Base-by-base conservation (phyloP, 352 stramenopile species). In the Globisporangium acanthophoron region DNA sequence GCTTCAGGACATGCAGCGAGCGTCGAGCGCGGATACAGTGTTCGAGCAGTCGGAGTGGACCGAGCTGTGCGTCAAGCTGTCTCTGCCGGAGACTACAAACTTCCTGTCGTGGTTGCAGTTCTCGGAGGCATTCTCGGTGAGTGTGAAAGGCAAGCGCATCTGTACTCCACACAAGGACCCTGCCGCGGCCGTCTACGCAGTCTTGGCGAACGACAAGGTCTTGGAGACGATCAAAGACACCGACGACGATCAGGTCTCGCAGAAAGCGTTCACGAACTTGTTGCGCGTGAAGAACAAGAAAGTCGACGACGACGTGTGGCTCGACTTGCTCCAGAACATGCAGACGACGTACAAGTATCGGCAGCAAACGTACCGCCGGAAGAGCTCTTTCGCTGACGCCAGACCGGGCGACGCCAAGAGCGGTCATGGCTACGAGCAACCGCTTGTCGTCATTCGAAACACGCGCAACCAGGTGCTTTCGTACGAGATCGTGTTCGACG, bases 391-490 rank as follows among this genome's bases (percentile, higher is more conserved):
- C 7, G 21, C 50, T 12, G 54, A 64, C 1, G 33, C 11, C 8
- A 47, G 61, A 15, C 29, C 5, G 15, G 54, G 58, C 3, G 39
- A 56, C 0, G 58, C 64, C 5, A 18, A 24, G n/a, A 39, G 61
- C 20, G 53, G 58, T 12, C 65, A 69, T 33, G 61, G 56, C 2
- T 50, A 63, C n/a, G 65, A 73, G 27, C 48, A 70, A 29, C 74
- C 73, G 16, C 60, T 76, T 9, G 69, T 84, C 2, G 66, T 82
- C n/a, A 69, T 87, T 0, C 70, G 75, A 5, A 83, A 87, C 56
- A 82, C 74, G 21, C 52, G 64, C n/a, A 84, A 87, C 54, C 75
- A 87, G 69, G 70, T 84, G n/a, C 47, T 87, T 6, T 82, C 73
- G 40, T 84, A 84, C 57, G 74, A 87, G 49, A 79, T 87, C 40